These are phyloP conservation scores for Phytophthora uliginosa DNA, from an alignment of 352 stramenopile genomes.

Conservation along the genomic window DNA sequence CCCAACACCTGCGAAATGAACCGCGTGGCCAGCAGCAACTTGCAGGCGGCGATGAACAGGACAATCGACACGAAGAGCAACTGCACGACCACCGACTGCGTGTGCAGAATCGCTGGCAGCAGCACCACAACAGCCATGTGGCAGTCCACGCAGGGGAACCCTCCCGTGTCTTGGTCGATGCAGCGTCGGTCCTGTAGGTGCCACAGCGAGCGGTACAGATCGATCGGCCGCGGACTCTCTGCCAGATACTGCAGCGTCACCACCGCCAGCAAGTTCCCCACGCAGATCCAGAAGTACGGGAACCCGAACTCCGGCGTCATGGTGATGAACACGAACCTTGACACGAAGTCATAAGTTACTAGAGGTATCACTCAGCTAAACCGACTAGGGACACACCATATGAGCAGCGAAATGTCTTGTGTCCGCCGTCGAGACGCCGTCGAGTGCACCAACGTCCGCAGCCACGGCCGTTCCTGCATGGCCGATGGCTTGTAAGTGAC, in stretches of 20 bases:
- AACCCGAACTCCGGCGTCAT: slow-evolving; percentile 68
- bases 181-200: slow-evolving; percentile 33
- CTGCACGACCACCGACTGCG: slow-evolving; percentile 38
- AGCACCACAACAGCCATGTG: slow-evolving; percentile 84
- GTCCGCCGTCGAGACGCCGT: slow-evolving; percentile 67
- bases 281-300: slow-evolving; percentile 75
- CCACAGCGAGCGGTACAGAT: slow-evolving; percentile 52
- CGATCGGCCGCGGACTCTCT: slow-evolving; percentile 56
- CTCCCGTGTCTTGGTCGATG: slow-evolving; percentile 57
- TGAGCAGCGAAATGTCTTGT: slow-evolving; percentile 70
- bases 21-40: slow-evolving; percentile 58
- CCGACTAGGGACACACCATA: slow-evolving; percentile 52
- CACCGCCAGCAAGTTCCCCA: slow-evolving; percentile 65
- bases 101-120: slow-evolving; percentile 62
- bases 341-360: slow-evolving; percentile 10
- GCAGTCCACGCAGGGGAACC: slow-evolving; percentile 78
- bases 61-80: slow-evolving; percentile 28
- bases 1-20: slow-evolving; percentile 71
- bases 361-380: no score
- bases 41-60: slow-evolving; percentile 41
- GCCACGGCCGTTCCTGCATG: slow-evolving; percentile 34
- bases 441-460: slow-evolving; percentile 51
- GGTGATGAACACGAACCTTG: slow-evolving; percentile 74
- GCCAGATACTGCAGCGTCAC: slow-evolving; percentile 59
- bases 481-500: neutral